Evolutionary conservation across 1,139 yeast genomes (phyloP).

Genomic region (Debaryomyces sp.): DNA sequence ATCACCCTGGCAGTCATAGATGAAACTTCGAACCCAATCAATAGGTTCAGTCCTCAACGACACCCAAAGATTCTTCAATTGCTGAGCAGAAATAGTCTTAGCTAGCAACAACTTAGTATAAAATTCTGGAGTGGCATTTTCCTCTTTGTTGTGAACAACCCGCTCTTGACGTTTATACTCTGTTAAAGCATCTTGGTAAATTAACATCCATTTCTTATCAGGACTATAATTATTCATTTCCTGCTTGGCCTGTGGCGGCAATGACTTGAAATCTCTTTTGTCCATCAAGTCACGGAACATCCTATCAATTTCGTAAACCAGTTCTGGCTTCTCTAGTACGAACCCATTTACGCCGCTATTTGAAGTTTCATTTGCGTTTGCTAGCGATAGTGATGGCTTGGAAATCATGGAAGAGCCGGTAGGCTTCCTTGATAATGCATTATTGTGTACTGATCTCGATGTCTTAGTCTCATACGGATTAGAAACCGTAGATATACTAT

Average conservation of each 20-base stretch:
- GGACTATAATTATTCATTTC: slow-evolving; percentile 77
- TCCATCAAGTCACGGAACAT: slow-evolving; percentile 74
- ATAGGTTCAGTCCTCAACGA: slow-evolving; percentile 90
- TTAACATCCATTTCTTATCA: slow-evolving; percentile 89
- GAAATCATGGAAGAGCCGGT: slow-evolving; percentile 33
- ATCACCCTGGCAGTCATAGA: slow-evolving; percentile 83
- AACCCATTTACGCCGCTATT: slow-evolving; percentile 24
- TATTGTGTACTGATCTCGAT: slow-evolving; percentile 13
- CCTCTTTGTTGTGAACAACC: slow-evolving; percentile 30
- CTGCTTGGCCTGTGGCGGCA: slow-evolving; percentile 75
- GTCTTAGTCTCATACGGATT: slow-evolving; percentile 38
- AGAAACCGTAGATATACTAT: slow-evolving; percentile 32
- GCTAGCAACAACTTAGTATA: slow-evolving; percentile 78
- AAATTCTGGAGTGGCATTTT: slow-evolving; percentile 66
- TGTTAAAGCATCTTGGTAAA: slow-evolving; percentile 82
- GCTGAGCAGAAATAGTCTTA: slow-evolving; percentile 66
- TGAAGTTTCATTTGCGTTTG: slow-evolving; percentile 23
- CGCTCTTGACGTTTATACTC: slow-evolving; percentile 66
- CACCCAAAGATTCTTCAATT: slow-evolving; percentile 85
- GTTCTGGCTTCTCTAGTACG: slow-evolving; percentile 55
- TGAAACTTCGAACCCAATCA: slow-evolving; percentile 82
- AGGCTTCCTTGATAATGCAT: slow-evolving; percentile 22
- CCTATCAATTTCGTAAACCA: slow-evolving; percentile 62
- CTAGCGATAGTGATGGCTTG: slow-evolving; percentile 30
- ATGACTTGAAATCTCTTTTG: slow-evolving; percentile 77